Conservation (phyloP, 2,329 filamentous ascomycete genomes). For the Epichloe gansuensis region DNA sequence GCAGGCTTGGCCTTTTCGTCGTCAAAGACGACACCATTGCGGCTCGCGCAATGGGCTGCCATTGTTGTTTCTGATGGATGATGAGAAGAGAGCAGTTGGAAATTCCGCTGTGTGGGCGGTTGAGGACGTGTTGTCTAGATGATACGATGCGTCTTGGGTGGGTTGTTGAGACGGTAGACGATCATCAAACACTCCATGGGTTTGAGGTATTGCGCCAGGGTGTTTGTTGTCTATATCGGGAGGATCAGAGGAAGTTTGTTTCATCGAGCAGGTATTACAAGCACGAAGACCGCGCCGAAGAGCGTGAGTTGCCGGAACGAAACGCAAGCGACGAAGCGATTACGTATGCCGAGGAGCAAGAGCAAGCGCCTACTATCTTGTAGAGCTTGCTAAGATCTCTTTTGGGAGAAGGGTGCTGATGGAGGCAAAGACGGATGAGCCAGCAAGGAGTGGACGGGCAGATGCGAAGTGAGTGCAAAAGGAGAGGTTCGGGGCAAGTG, state of each 20-base stretch:
- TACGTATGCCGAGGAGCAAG: no score
- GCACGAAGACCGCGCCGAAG: constrained; percentile 5
- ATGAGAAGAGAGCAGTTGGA: background rate
- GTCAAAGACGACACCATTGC: constrained; percentile 4
- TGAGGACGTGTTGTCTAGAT: constrained; percentile 6
- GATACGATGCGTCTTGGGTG: background rate
- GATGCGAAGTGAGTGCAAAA: background rate
- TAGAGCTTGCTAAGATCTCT: background rate
- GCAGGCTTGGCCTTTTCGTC: constrained; percentile 10
- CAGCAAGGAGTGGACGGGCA: background rate
- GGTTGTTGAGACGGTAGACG: constrained; percentile 23
- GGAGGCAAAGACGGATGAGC: background rate
- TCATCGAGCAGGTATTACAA: constrained; percentile 42
- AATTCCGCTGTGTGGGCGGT: background rate
- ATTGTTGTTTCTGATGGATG: constrained; percentile 12
- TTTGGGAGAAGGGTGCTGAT: background rate
- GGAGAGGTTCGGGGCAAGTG: background rate
- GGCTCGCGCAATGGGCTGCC: constrained; percentile 10
- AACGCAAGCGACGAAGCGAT: background rate
- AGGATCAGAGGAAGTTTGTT: constrained; percentile 42
- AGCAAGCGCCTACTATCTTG: no score
- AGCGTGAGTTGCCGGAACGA: background rate
- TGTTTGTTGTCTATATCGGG: constrained; percentile 44
- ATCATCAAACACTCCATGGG: constrained; percentile 37
- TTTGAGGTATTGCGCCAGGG: constrained; percentile 41